Conservation (phyloP, 345 rosid species). For the Erodium maritimum region DNA sequence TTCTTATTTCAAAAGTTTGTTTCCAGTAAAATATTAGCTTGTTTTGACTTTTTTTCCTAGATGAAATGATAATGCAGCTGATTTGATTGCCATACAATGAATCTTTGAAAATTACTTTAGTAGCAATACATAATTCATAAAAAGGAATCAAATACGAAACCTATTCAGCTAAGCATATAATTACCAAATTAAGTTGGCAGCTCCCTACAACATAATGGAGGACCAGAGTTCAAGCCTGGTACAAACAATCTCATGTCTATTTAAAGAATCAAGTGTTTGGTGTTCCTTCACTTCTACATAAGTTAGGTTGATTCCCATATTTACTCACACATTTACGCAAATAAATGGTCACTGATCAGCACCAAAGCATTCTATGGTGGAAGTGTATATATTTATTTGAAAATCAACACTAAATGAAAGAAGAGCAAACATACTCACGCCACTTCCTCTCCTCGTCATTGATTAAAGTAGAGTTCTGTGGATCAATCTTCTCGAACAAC, state of each 20-base stretch:
- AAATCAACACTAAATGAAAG: conserved; percentile 1
- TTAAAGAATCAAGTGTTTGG: no score
- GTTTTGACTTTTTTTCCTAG: background rate
- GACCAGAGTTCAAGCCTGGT: no score
- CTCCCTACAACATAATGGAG: no score
- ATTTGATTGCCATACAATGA: background rate
- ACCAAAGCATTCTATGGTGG: background rate
- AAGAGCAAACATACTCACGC: conserved; percentile 40
- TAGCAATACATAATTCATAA: background rate
- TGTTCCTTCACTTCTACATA: no score
- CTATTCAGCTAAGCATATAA: no score
- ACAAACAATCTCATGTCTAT: no score
- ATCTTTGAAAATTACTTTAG: background rate
- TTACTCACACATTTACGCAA: no score
- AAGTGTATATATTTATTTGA: background rate
- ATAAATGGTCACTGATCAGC: conserved; percentile 1
- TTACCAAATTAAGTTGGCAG: no score
- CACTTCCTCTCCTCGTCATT: conserved; percentile 72
- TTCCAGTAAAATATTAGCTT: background rate
- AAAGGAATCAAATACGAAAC: background rate
- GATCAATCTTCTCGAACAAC: conserved; percentile 51
- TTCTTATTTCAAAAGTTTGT: background rate
- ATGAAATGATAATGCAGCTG: background rate
- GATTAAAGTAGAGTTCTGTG: conserved; percentile 20
- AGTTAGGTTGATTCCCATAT: no score